Base-by-base conservation (phyloP, 768 basidiomycete species). In the Agaricus blazei region DNA sequence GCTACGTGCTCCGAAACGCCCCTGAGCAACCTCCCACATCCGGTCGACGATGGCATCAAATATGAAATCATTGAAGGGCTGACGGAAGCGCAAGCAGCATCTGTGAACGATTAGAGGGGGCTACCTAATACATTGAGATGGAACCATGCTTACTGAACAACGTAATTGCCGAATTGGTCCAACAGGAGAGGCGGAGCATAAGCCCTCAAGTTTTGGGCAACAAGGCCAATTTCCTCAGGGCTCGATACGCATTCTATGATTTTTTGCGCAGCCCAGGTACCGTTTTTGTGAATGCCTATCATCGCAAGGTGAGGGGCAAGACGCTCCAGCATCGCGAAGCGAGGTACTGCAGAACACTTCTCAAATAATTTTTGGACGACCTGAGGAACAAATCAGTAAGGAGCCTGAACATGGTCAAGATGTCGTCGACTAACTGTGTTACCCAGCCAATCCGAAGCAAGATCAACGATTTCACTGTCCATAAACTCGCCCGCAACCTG, bases 201-300 rank as follows among this genome's bases (percentile, higher is more conserved):
- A 0, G 97, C 86, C 57, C 90, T 77, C 57, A 99, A 71, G 66
- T 96, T 90, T 67, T 88, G 86, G 44, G 90, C 84, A 64, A 99
- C 85, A 40, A 96, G 70, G 5, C 77, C 78, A 52, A 94, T 81
- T 68, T 99, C 97, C 52, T 97, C 93, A 15, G 89, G 85, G 31
- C 80, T 86, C 54, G 86, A 82, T 43, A 94, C 90, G 59, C 93
- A 96, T 72, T 98, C 94, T 56, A 98, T 98, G 66, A 97, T 93
- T 79, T 98, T 98, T 72, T 99, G 97, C 3, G 95, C 95, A 2
- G 96, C 96, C 97, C 97, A 98, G 0, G 97, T 99, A 28, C 97
- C 97, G 62, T 99, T 98, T 77, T 98, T 98, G 78, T 99, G 97
- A 54, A 96, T 94, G 27, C 97, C 97, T 60, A 98, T 97, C 84